phyloP scores from a whole-genome alignment of 345 rosid genomes.

The Melaleuca quinquenervia region DNA sequence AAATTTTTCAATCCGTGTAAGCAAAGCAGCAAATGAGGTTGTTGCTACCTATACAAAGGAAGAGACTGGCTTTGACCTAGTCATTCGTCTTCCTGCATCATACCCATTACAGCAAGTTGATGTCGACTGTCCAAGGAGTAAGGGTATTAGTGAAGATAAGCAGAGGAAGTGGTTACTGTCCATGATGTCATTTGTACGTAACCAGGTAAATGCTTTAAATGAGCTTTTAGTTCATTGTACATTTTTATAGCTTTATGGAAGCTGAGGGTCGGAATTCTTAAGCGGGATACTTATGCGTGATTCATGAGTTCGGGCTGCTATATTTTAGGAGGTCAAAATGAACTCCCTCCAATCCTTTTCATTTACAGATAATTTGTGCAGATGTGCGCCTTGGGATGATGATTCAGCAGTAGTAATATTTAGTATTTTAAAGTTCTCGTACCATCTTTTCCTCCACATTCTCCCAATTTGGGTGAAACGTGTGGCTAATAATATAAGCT shows the following conservation, averaged over 20 bases:
- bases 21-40: conserved; percentile 92
- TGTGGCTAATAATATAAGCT: not conserved
- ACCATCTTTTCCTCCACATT: not conserved
- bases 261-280: not conserved
- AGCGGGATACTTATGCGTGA: not conserved
- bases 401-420: not conserved
- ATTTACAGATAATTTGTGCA: not conserved
- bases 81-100: conserved; percentile 80
- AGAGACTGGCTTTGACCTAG: conserved; percentile 90
- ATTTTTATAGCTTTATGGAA: not conserved
- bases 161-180: conserved; percentile 98
- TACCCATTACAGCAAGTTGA: conserved; percentile 82
- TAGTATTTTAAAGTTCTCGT: not conserved
- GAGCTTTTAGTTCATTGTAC: not conserved
- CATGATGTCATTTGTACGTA: conserved; percentile 81
- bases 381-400: not conserved
- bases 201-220: conserved; percentile 46
- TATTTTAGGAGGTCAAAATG: not conserved
- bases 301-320: not conserved
- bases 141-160: conserved; percentile 89
- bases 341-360: not conserved
- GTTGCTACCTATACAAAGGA: conserved; percentile 94
- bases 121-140: conserved; percentile 76
- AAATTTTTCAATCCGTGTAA: conserved; percentile 66
- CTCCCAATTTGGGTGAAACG: not conserved